Conservation (phyloP, 768 basidiomycete species). For the Rhizopogon rudus region DNA sequence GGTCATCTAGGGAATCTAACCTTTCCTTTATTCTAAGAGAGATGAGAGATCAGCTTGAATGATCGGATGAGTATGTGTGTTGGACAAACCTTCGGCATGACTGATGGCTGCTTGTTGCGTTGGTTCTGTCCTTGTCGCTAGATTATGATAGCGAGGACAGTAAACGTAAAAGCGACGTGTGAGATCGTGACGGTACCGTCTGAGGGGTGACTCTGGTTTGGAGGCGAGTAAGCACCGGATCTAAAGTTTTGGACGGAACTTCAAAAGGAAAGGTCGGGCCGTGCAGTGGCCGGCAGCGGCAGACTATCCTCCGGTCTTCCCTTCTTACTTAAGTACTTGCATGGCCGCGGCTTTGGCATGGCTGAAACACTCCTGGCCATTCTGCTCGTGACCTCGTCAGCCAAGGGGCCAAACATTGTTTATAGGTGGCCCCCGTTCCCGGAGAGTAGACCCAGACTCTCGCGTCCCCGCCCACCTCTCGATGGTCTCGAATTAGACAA, state of each 20-base stretch:
- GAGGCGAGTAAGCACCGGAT: not conserved
- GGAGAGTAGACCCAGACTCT: slow-evolving; percentile 51
- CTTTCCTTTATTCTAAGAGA: slow-evolving; percentile 68
- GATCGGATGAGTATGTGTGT: slow-evolving; percentile 6
- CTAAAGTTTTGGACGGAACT: not conserved
- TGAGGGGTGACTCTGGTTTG: not conserved
- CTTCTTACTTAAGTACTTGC: not conserved
- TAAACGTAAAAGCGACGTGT: not conserved
- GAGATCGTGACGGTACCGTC: not conserved
- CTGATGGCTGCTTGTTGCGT: slow-evolving; percentile 16
- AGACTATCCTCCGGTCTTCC: not conserved
- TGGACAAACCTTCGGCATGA: slow-evolving; percentile 46
- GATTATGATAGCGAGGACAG: not conserved
- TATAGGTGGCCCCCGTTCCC: slow-evolving; percentile 85
- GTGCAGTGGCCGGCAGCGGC: not conserved
- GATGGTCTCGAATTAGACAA: slow-evolving; percentile 53
- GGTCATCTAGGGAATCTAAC: slow-evolving; percentile 27
- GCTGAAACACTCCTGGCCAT: slow-evolving; percentile 78
- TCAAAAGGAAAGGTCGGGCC: not conserved
- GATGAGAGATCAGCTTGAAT: slow-evolving; percentile 2
- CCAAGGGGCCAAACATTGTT: slow-evolving; percentile 72
- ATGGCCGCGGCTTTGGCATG: slow-evolving; percentile 40
- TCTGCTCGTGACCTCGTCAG: slow-evolving; percentile 79
- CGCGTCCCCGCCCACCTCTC: slow-evolving; percentile 60
- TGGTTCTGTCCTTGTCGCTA: slow-evolving; percentile 7